Percentiles rank a stretch among this genome's conserved stretches.
Evolutionary conservation across 257 asterid species (phyloP).

Genomic region (Apocynum venetum): DNA sequence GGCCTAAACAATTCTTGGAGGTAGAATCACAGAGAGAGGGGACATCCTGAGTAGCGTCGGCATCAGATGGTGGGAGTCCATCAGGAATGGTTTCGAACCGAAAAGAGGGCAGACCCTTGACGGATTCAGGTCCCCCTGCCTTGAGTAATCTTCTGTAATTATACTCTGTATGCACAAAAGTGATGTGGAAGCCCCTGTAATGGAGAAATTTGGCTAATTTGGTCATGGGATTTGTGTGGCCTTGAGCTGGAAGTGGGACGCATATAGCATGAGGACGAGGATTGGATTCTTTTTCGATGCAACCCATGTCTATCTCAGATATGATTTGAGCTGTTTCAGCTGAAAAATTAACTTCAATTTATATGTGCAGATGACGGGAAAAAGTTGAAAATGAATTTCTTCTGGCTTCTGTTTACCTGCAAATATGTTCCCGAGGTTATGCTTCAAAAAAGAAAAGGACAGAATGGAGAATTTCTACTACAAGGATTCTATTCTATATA

Average conservation of each 20-base stretch:
- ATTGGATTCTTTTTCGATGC: background rate
- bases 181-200: slow-evolving; percentile 22
- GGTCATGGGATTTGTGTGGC: slow-evolving; percentile 21
- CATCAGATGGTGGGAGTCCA: slow-evolving; percentile 15
- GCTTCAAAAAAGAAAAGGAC: too few species aligned
- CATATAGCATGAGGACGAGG: slow-evolving; percentile 25
- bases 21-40: slow-evolving; percentile 4
- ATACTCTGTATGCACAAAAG: slow-evolving; percentile 25
- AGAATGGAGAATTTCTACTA: too few species aligned
- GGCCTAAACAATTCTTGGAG: slow-evolving; percentile 1
- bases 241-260: slow-evolving; percentile 25
- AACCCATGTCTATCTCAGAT: background rate
- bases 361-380: background rate
- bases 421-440: too few species aligned
- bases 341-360: background rate
- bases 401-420: too few species aligned
- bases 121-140: background rate
- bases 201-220: slow-evolving; percentile 19
- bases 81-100: slow-evolving; percentile 12
- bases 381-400: too few species aligned
- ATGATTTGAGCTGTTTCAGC: background rate
- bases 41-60: slow-evolving; percentile 8
- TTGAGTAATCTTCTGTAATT: slow-evolving; percentile 18
- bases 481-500: too few species aligned
- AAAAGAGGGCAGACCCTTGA: background rate